Base-by-base conservation (phyloP, 2,329 filamentous ascomycete species). In the Sarocladium strictum region DNA sequence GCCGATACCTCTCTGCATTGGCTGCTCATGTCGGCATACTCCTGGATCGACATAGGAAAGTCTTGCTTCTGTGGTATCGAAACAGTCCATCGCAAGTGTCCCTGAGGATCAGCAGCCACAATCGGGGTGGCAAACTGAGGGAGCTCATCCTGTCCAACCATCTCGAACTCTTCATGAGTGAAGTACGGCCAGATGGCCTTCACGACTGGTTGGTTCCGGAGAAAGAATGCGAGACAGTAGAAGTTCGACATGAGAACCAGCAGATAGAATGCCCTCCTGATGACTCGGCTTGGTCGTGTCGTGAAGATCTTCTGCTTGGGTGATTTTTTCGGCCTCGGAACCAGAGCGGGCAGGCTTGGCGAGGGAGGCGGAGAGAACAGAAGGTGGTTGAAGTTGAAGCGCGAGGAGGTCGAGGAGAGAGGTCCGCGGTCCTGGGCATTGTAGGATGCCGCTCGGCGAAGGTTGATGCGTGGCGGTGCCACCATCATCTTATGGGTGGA, bases 61-160 rank as follows among this genome's bases (percentile, higher is more conserved):
- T 76, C 73, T 45, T 78, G 74, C 55, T 77, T 77, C 6, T 78
- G 74, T 1, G 90, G 90, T 35, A 96, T 91, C 1, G 83, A 90
- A 11, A 95, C 80, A 0, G 90, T 94, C 90, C 90, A 95, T 65
- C 81, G 86, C 11, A 83, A 75, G 53, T 77, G 79, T 2, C 86
- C 87, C 43, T 76, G 74, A 24, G 74, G 71, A 68, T 91, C 87
- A 14, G 78, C 81, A 45, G 92, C 76, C 5, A 89, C 77, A 19
- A 94, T 77, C 0, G 89, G 87, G 0, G 86, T 87, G 0, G 89
- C 85, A 58, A 88, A 84, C 26, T 86, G 78, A 0, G 89, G 88
- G n/a, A 90, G 68, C 40, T 75, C 74, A 57, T 84, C 79, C 57
- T 83, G 83, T 35, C 78, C 81, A 7, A 88, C 79, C 76, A 89